phyloP scores from a whole-genome alignment of 1,284 basidiomycete genomes.

The Heterobasidion parviporum region DNA sequence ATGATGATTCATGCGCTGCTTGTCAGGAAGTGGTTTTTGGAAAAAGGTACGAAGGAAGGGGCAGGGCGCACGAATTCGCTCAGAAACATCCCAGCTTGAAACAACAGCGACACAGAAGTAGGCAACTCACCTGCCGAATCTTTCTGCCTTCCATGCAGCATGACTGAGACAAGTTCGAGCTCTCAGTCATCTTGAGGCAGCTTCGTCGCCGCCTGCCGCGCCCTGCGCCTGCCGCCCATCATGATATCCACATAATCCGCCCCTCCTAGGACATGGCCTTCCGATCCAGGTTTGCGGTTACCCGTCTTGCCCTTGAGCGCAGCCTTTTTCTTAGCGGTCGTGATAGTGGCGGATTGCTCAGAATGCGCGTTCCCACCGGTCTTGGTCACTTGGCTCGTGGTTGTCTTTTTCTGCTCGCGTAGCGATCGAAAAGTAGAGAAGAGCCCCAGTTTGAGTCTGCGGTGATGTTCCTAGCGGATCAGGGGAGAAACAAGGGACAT shows the following conservation, averaged over 20 bases:
- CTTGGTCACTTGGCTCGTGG: constrained; percentile 1
- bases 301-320: constrained; percentile 30
- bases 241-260: constrained; percentile 69
- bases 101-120: too few species aligned
- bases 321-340: constrained; percentile 32
- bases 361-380: background rate
- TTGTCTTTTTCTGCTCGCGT: constrained; percentile 8
- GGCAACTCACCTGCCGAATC: background rate
- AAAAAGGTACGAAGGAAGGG: too few species aligned
- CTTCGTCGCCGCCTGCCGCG: constrained; percentile 54
- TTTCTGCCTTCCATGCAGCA: too few species aligned
- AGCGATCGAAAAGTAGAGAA: background rate
- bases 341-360: constrained; percentile 5
- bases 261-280: constrained; percentile 52
- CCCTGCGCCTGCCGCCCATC: constrained; percentile 61
- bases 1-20: too few species aligned
- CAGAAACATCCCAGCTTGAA: too few species aligned
- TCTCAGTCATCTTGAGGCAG: constrained; percentile 25
- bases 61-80: too few species aligned
- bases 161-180: too few species aligned
- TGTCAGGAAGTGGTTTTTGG: too few species aligned
- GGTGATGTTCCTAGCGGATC: background rate
- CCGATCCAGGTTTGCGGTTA: constrained; percentile 16
- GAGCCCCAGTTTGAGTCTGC: too few species aligned
- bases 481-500: background rate